Conservation (phyloP, 768 basidiomycete genomes). For the Collybia nuda region DNA sequence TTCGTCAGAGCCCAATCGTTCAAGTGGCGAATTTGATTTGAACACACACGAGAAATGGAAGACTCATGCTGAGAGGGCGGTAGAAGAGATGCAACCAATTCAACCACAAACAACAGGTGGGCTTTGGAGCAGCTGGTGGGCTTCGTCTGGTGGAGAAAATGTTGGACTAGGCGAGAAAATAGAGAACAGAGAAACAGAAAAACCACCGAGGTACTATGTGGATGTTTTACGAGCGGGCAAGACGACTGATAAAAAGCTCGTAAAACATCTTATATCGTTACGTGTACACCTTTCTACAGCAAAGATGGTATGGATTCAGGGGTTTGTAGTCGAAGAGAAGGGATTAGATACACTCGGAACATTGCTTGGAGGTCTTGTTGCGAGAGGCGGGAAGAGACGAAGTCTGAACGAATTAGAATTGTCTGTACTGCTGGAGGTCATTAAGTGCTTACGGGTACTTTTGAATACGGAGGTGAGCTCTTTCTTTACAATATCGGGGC, state of each 20-base stretch:
- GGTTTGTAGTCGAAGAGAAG: conserved; percentile 64
- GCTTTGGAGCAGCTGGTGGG: conserved; percentile 77
- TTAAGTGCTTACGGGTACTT: conserved; percentile 79
- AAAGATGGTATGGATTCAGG: conserved; percentile 72
- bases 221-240: conserved; percentile 57
- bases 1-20: conserved; percentile 28
- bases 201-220: conserved; percentile 63
- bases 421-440: conserved; percentile 66
- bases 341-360: conserved; percentile 66
- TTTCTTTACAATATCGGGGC: background rate
- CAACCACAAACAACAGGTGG: conserved; percentile 75
- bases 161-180: conserved; percentile 22
- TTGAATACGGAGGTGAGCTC: conserved; percentile 79
- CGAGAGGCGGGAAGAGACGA: conserved; percentile 65
- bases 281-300: conserved; percentile 87
- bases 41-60: conserved; percentile 21
- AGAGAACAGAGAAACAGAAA: conserved; percentile 34
- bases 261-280: conserved; percentile 78
- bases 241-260: conserved; percentile 55
- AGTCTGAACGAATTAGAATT: conserved; percentile 64
- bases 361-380: conserved; percentile 60
- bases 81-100: conserved; percentile 37
- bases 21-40: conserved; percentile 36
- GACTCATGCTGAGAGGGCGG: conserved; percentile 26
- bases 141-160: conserved; percentile 59